These are phyloP conservation scores for Ophiocordyceps camponoti-rufipedis DNA, from an alignment of 2,329 filamentous ascomycete species.

Conservation along the genomic window DNA sequence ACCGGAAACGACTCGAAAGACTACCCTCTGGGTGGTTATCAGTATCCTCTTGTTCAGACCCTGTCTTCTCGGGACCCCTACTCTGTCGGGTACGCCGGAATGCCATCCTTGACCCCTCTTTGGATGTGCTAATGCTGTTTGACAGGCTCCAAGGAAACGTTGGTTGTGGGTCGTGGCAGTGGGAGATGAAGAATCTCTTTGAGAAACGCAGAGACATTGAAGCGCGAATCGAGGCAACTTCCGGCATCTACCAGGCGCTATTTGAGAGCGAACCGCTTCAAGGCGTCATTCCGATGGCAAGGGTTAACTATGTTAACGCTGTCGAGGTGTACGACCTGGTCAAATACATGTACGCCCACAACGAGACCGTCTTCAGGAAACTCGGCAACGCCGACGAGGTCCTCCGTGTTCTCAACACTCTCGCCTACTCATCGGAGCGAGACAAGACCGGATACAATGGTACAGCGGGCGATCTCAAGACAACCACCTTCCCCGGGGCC, in stretches of 20 bases:
- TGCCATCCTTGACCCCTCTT: background rate
- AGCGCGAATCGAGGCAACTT: slow-evolving; percentile 8
- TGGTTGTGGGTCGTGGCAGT: slow-evolving; percentile 19
- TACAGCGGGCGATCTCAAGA: slow-evolving; percentile 12
- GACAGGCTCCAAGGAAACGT: slow-evolving; percentile 19
- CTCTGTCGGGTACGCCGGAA: slow-evolving; percentile 23
- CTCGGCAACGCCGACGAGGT: slow-evolving; percentile 17
- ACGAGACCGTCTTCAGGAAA: slow-evolving; percentile 19
- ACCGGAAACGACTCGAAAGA: slow-evolving; percentile 28
- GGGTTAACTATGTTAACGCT: slow-evolving; percentile 28
- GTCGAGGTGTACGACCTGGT: slow-evolving; percentile 37
- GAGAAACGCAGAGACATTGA: slow-evolving; percentile 8
- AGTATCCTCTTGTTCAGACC: slow-evolving; percentile 52
- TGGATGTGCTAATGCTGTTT: background rate
- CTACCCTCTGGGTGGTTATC: slow-evolving; percentile 60
- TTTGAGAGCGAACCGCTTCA: slow-evolving; percentile 18
- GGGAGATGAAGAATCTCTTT: slow-evolving; percentile 11
- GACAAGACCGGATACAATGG: slow-evolving; percentile 34
- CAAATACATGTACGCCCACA: slow-evolving; percentile 33
- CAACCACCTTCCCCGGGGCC: slow-evolving; percentile 2
- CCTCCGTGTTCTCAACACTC: slow-evolving; percentile 30
- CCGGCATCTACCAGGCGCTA: slow-evolving; percentile 23
- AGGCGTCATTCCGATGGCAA: slow-evolving; percentile 14
- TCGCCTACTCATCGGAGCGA: slow-evolving; percentile 54
- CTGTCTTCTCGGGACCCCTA: slow-evolving; percentile 25